A percentile compares a stretch with the other conserved stretches of the same genome.
These are phyloP conservation scores for Solanum pimpinellifolium DNA, from an alignment of 257 asterid species.

Conservation along the genomic window DNA sequence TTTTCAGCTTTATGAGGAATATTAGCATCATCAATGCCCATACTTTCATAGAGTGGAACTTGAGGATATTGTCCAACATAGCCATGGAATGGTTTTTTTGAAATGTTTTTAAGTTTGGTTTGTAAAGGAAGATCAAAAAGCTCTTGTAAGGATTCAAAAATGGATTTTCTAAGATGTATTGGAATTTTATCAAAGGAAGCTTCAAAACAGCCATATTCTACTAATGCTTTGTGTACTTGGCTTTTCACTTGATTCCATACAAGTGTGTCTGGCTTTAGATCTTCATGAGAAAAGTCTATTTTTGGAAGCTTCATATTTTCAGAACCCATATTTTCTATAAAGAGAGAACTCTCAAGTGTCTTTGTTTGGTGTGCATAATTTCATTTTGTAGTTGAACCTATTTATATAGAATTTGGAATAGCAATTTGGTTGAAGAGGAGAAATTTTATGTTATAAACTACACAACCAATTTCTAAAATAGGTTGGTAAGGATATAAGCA, in stretches of 20 bases:
- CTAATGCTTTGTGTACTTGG: slow-evolving; percentile 29
- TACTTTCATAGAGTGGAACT: slow-evolving; percentile 53
- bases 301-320: slow-evolving; percentile 31
- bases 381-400: background rate
- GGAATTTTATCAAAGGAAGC: slow-evolving; percentile 31
- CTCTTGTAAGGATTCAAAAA: slow-evolving; percentile 17
- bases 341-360: background rate
- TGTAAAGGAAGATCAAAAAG: slow-evolving; percentile 54
- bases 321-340: slow-evolving; percentile 22
- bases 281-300: slow-evolving; percentile 27
- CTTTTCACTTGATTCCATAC: slow-evolving; percentile 23
- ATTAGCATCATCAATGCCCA: slow-evolving; percentile 40
- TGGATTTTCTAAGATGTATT: slow-evolving; percentile 11
- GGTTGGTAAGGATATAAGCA: no score
- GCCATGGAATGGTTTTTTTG: slow-evolving; percentile 46
- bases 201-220: slow-evolving; percentile 54
- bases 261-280: slow-evolving; percentile 13
- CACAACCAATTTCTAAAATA: no score
- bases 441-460: background rate
- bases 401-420: background rate
- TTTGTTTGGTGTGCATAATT: background rate
- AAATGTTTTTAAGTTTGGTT: slow-evolving; percentile 27
- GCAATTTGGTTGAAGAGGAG: background rate
- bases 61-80: slow-evolving; percentile 42
- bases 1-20: slow-evolving; percentile 7